Percentiles rank a stretch among this genome's conserved stretches.
Evolutionary conservation across 257 asterid genomes (phyloP).

Genomic region (Capsicum baccatum): DNA sequence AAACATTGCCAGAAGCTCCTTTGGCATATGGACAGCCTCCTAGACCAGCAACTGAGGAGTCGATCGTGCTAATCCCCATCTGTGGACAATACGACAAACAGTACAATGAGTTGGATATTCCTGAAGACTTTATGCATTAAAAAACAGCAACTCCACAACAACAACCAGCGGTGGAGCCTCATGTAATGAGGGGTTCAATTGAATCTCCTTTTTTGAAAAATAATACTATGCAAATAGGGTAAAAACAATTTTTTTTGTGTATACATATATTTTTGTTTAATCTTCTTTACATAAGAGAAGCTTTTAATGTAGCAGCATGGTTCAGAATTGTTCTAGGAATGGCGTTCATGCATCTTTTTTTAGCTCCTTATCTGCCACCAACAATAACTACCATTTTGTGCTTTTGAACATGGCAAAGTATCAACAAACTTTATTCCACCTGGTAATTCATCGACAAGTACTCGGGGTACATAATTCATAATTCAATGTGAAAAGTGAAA

Average conservation of each 20-base stretch:
- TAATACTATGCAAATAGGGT: neutral
- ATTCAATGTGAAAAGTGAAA: neutral
- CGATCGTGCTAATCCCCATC: slow-evolving; percentile 94
- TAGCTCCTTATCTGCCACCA: neutral
- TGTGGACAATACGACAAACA: slow-evolving; percentile 31
- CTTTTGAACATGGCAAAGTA: neutral
- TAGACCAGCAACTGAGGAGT: slow-evolving; percentile 81
- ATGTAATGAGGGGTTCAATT: neutral
- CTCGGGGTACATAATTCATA: neutral
- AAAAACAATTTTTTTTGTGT: neutral
- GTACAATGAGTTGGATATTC: neutral
- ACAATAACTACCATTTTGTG: neutral
- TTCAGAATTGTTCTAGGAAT: neutral
- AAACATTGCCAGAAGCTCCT: slow-evolving; percentile 94
- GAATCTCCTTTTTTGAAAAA: neutral
- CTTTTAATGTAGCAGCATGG: neutral
- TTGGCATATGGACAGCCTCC: slow-evolving; percentile 97
- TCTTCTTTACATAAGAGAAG: neutral
- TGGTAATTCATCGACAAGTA: neutral
- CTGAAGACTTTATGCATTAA: neutral
- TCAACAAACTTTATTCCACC: neutral
- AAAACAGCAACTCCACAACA: slow-evolving; percentile 15
- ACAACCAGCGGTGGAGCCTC: neutral
- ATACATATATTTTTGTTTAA: neutral
- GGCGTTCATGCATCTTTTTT: neutral